Percentiles rank a stretch among this genome's conserved stretches.
Evolutionary conservation across 2,329 filamentous ascomycete genomes (phyloP).

Genomic region (Sarocladium kiliense): DNA sequence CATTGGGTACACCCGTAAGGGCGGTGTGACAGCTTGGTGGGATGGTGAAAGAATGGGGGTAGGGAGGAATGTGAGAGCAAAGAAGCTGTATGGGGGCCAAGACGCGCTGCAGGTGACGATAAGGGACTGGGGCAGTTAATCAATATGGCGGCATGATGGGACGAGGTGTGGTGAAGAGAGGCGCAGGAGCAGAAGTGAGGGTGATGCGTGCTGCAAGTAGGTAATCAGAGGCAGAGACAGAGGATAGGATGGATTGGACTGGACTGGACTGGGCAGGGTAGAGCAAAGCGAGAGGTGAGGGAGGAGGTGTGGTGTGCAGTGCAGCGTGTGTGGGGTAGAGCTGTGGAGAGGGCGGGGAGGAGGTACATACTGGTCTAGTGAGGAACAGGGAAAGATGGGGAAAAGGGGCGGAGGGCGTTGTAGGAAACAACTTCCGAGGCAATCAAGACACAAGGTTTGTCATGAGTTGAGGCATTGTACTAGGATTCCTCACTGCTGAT

Average conservation of each 20-base stretch:
- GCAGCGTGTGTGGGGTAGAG: slow-evolving; percentile 26
- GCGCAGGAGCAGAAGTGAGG: background rate
- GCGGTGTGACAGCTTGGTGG: background rate
- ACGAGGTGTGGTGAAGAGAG: background rate
- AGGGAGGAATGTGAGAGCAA: slow-evolving; percentile 16
- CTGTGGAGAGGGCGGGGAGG: slow-evolving; percentile 14
- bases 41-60: background rate
- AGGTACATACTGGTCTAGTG: background rate
- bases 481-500: too few relatives aligned
- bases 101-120: background rate
- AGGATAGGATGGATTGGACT: too few relatives aligned
- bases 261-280: too few relatives aligned
- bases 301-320: slow-evolving; percentile 15
- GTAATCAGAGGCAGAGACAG: too few relatives aligned
- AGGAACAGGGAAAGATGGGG: slow-evolving; percentile 3
- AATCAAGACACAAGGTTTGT: background rate
- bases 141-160: background rate
- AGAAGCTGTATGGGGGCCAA: slow-evolving; percentile 14
- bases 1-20: background rate
- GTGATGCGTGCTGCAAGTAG: too few relatives aligned
- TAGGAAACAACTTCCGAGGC: slow-evolving; percentile 1
- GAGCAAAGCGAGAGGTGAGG: background rate
- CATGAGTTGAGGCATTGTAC: too few relatives aligned
- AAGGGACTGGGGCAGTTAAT: background rate
- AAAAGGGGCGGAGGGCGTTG: slow-evolving; percentile 8